phyloP scores from a whole-genome alignment of 371 early-diverging fungal genomes.

The Dichotomocladium elegans region DNA sequence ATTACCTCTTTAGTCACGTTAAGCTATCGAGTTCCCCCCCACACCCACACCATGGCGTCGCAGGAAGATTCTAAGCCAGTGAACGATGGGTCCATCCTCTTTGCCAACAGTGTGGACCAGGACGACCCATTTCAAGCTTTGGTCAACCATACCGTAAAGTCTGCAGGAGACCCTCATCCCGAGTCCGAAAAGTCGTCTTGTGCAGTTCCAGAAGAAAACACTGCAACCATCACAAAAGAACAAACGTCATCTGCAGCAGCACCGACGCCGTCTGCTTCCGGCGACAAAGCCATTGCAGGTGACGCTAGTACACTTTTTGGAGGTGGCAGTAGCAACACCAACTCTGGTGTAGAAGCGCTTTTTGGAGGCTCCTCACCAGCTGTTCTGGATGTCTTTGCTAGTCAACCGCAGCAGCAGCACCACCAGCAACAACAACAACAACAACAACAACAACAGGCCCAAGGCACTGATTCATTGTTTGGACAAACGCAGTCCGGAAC shows the following conservation, averaged over 20 bases:
- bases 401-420: conserved; percentile 5
- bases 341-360: too few species aligned
- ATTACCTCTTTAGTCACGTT: too few species aligned
- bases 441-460: too few species aligned
- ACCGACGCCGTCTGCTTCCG: background rate
- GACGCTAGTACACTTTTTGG: conserved; percentile 14
- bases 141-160: background rate
- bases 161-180: background rate
- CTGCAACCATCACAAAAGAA: background rate
- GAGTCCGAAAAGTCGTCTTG: too few species aligned
- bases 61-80: conserved; percentile 1
- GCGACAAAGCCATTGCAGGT: conserved; percentile 7
- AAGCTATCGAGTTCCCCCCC: too few species aligned
- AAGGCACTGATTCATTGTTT: conserved; percentile 3
- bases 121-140: conserved; percentile 7
- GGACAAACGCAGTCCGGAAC: background rate
- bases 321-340: conserved; percentile 4
- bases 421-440: background rate
- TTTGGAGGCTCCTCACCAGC: conserved; percentile 5
- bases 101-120: conserved; percentile 1
- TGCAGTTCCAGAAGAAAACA: too few species aligned
- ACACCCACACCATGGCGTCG: background rate
- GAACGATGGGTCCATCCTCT: conserved; percentile 3
- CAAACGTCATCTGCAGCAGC: conserved; percentile 1
- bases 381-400: conserved; percentile 1